A percentile compares a stretch with the other conserved stretches of the same genome.
These are phyloP conservation scores for Irpex rosettiformis DNA, from an alignment of 1,284 basidiomycete genomes.

Conservation along the genomic window DNA sequence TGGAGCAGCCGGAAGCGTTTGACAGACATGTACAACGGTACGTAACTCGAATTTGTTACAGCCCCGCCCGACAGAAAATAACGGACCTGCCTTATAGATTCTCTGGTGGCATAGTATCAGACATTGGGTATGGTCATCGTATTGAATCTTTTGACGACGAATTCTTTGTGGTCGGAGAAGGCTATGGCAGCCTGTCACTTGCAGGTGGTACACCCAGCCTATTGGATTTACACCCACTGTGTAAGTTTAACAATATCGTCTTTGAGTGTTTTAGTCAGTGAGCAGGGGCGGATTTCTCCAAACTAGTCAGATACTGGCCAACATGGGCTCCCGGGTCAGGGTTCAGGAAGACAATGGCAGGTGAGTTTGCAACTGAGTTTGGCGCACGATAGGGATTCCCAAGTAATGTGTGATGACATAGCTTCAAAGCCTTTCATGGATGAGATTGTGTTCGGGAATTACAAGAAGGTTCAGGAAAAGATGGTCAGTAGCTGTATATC, in stretches of 20 bases:
- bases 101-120: neutral
- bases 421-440: neutral
- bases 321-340: neutral
- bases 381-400: neutral
- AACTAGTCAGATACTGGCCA: neutral
- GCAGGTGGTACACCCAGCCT: neutral
- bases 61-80: neutral
- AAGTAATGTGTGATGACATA: neutral
- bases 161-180: neutral
- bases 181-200: neutral
- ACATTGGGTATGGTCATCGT: neutral
- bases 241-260: neutral
- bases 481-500: neutral
- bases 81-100: neutral
- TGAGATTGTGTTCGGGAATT: neutral
- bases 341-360: neutral
- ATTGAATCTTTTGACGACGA: neutral
- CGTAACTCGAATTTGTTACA: conserved; percentile 1
- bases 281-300: too few relatives aligned
- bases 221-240: neutral
- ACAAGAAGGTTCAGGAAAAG: neutral
- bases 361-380: neutral
- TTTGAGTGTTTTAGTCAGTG: neutral
- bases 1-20: neutral
- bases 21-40: conserved; percentile 4